phyloP scores from a whole-genome alignment of 164 flowering plant species.

The Vitis rupestris region DNA sequence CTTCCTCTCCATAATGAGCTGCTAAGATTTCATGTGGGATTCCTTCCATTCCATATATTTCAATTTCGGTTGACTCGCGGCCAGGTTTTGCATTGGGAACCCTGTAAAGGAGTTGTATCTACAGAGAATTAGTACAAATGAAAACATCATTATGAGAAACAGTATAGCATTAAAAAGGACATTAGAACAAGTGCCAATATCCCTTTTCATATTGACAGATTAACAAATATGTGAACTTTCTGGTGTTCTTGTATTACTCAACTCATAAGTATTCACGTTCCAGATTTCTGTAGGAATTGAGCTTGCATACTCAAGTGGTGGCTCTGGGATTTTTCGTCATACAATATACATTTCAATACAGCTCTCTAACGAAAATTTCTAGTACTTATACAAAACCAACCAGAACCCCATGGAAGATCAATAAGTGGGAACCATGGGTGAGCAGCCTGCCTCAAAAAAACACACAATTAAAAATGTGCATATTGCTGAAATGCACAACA shows the following conservation, averaged over 20 bases:
- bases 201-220: background rate
- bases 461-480: too few relatives aligned
- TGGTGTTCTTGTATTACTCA: background rate
- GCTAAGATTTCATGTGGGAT: constrained; percentile 86
- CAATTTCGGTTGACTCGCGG: constrained; percentile 92
- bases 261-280: background rate
- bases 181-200: background rate
- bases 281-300: background rate
- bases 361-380: too few relatives aligned
- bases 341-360: too few relatives aligned
- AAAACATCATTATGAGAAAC: constrained; percentile 1
- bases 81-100: constrained; percentile 97
- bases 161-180: background rate
- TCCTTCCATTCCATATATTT: constrained; percentile 98
- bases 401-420: too few relatives aligned
- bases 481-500: too few relatives aligned
- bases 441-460: too few relatives aligned
- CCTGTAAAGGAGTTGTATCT: constrained; percentile 33
- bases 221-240: background rate
- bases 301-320: background rate
- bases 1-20: constrained; percentile 93
- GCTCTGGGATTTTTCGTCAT: background rate
- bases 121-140: constrained; percentile 3
- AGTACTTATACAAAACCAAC: too few relatives aligned
- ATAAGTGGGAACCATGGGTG: too few relatives aligned